Evolutionary conservation across 2,329 filamentous ascomycete genomes (phyloP).

Genomic region (Rosellinia necatrix): DNA sequence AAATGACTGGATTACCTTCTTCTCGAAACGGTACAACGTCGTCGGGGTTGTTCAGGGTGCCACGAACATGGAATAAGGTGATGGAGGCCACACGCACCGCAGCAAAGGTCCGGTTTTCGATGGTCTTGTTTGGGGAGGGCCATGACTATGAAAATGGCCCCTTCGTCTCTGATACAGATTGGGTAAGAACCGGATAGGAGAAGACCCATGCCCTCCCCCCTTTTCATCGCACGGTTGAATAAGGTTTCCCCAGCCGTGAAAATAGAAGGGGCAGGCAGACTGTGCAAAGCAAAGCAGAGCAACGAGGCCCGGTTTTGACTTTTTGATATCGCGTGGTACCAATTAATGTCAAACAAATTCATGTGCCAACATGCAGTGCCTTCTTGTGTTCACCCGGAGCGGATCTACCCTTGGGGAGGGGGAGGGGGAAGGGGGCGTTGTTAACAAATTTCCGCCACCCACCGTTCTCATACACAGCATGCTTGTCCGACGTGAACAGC

Average conservation of each 20-base stretch:
- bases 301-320: constrained; percentile 2
- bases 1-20: constrained; percentile 94
- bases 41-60: constrained; percentile 70
- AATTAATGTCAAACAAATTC: constrained; percentile 16
- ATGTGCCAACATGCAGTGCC: constrained; percentile 7
- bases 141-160: neutral
- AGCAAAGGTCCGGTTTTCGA: neutral
- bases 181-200: neutral
- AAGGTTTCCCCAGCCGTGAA: neutral
- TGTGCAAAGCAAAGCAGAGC: neutral
- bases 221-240: neutral
- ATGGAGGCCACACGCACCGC: neutral
- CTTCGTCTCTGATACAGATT: neutral
- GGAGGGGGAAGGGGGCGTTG: too few relatives aligned
- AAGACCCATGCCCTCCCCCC: neutral
- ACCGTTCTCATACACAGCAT: constrained; percentile 1
- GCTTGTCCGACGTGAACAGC: constrained; percentile 17
- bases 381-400: constrained; percentile 3
- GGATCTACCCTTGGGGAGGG: too few relatives aligned
- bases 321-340: constrained; percentile 18
- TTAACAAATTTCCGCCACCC: constrained; percentile 1
- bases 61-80: constrained; percentile 55
- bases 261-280: neutral
- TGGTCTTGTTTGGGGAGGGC: too few relatives aligned
- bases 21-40: constrained; percentile 95